Evolutionary conservation across 192 early-diverging fungal genomes (phyloP).

Genomic region (Polychytrium aggregatum): DNA sequence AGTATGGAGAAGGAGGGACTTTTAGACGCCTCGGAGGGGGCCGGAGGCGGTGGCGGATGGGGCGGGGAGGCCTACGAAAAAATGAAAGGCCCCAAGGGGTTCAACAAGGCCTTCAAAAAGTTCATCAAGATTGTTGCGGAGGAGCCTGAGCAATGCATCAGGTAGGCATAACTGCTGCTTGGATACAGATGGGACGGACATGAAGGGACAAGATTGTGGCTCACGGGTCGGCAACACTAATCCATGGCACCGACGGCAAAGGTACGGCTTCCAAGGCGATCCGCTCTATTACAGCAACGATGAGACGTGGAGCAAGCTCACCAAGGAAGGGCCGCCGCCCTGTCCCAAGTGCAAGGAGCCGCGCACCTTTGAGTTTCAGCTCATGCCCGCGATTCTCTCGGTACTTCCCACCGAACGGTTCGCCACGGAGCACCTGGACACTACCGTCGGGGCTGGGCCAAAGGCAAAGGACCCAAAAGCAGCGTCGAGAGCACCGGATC

Average conservation of each 20-base stretch:
- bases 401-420: constrained; percentile 52
- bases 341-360: constrained; percentile 57
- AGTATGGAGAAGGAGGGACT: constrained; percentile 16
- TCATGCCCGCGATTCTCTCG: constrained; percentile 79
- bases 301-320: constrained; percentile 1
- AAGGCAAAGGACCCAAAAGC: constrained; percentile 18
- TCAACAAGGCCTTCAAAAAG: constrained; percentile 68
- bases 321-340: constrained; percentile 27
- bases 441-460: not conserved
- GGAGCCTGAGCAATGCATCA: constrained; percentile 75
- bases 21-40: constrained; percentile 27
- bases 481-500: not conserved
- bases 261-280: constrained; percentile 56
- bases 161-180: no score
- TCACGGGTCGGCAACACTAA: no score
- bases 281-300: constrained; percentile 56
- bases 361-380: constrained; percentile 79
- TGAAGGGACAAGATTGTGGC: no score
- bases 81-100: constrained; percentile 51
- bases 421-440: constrained; percentile 4
- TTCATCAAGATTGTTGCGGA: constrained; percentile 60
- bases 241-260: no score
- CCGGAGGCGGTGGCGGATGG: constrained; percentile 41
- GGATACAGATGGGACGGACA: no score
- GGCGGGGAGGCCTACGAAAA: constrained; percentile 78